Evolutionary conservation across 2,329 filamentous ascomycete genomes (phyloP), one percentile per base, ranked within the genome.

Genomic region (Acrodontium crateriforme): DNA sequence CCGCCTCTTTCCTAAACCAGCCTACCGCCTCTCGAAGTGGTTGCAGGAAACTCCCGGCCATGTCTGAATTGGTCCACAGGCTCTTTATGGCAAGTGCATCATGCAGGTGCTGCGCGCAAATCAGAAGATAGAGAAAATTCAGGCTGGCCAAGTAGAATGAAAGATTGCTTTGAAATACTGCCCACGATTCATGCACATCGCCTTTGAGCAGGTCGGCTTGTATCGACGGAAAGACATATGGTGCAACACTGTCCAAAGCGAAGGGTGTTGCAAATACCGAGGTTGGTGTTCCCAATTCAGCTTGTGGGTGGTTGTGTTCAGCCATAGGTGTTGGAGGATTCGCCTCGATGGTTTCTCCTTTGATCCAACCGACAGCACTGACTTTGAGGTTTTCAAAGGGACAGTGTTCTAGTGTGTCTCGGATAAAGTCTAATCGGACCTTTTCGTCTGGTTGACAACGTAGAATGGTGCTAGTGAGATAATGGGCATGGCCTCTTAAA

Each of bases 341-440:
- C 4, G 63, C 59, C 38, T 63, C 57, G 4, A 73, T 55, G 0
- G 69, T 65, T 42, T 73, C 70, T 21, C 68, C 58, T 42, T 72
- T 74, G 18, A 74, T 52, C 70, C 70, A 74, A 18, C 63, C 61
- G 4, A 74, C 62, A 3, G 69, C 69, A 22, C 62, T 63, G 18
- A 67, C 65, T 40, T 68, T 69, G 19, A 69, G 58, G 10, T 67
- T 65, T 24, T 63, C 59, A 32, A 67, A 62, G 0, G 58, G 57
- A 11, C 65, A 65, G 27, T 70, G 57, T 36, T 69, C 63, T 3
- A 73, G 52, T 3, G 68, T 65, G 24, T 64, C 62, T 4, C 60
- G 57, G 29, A 72, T 68, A 37, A 71, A 60, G 3, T 62, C 63
- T 17, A 69, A 55, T 3, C 67, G 60, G 1, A 60, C 58, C 5